Evolutionary conservation across 768 basidiomycete genomes (phyloP).

Genomic region (Macrolepiota albuminosa): DNA sequence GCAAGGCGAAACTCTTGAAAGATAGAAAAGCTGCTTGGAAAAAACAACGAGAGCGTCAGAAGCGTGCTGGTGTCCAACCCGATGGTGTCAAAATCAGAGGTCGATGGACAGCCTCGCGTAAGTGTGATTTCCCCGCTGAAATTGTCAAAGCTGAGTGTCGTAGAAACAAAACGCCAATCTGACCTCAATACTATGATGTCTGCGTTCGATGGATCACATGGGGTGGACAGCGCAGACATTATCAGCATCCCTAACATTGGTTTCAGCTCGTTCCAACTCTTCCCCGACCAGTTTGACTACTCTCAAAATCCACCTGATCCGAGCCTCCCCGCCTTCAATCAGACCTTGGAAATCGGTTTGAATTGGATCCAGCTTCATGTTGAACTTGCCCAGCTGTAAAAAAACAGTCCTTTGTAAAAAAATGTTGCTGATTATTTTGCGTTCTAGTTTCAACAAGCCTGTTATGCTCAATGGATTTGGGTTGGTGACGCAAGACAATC

Average conservation of each 20-base stretch:
- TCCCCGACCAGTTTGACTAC: constrained; percentile 65
- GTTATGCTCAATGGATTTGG: constrained; percentile 51
- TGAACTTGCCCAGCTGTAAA: constrained; percentile 39
- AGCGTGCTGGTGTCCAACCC: constrained; percentile 25
- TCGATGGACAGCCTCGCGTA: constrained; percentile 54
- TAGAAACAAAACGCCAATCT: constrained; percentile 46
- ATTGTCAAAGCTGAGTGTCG: background rate
- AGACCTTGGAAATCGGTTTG: constrained; percentile 44
- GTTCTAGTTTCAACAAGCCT: constrained; percentile 50
- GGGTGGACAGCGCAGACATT: constrained; percentile 67
- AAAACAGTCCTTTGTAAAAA: background rate
- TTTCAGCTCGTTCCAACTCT: constrained; percentile 57
- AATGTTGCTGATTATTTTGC: background rate
- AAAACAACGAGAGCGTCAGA: constrained; percentile 32
- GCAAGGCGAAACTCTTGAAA: constrained; percentile 40
- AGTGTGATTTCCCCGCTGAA: constrained; percentile 11
- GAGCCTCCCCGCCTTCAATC: constrained; percentile 45
- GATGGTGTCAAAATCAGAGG: constrained; percentile 52
- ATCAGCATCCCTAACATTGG: constrained; percentile 50
- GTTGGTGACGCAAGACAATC: constrained; percentile 53
- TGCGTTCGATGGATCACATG: constrained; percentile 56
- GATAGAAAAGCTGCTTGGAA: constrained; percentile 47
- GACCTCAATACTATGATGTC: constrained; percentile 36
- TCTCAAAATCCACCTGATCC: constrained; percentile 36
- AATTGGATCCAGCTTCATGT: constrained; percentile 54